Conservation (phyloP, 1,284 basidiomycete genomes). For the Trametes polyzona region DNA sequence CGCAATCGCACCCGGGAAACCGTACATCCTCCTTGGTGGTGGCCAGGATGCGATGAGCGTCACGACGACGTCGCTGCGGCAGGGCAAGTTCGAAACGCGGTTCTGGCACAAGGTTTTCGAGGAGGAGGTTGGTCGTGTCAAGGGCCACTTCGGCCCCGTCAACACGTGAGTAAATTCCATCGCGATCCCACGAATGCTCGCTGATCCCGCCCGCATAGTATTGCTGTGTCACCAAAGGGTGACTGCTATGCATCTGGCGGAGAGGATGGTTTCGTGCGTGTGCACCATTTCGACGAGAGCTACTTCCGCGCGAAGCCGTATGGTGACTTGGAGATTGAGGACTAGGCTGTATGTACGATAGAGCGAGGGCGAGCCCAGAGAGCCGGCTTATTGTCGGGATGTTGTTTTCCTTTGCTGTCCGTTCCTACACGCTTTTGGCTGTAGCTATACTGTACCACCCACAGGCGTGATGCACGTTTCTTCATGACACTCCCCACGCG, state of each 20-base stretch:
- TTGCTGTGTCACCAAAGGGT: conserved; percentile 92
- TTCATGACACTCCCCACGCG: conserved; percentile 6
- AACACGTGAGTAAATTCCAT: conserved; percentile 77
- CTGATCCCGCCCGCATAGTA: conserved; percentile 46
- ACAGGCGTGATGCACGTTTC: conserved; percentile 19
- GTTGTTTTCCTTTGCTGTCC: conserved; percentile 7
- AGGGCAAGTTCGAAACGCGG: conserved; percentile 97
- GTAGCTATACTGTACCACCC: conserved; percentile 24
- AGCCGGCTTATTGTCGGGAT: conserved; percentile 17
- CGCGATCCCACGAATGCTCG: neutral
- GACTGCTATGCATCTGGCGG: conserved; percentile 92
- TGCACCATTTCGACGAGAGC: conserved; percentile 91
- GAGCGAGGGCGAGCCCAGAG: neutral
- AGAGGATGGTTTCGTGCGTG: conserved; percentile 94
- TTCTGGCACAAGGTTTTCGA: conserved; percentile 99
- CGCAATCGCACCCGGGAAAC: conserved; percentile 81
- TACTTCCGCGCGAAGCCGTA: conserved; percentile 91
- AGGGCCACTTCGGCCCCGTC: conserved; percentile 96
- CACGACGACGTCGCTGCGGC: conserved; percentile 90
- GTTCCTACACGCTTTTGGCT: conserved; percentile 12
- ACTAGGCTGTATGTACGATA: conserved; percentile 33
- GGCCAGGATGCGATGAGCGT: conserved; percentile 99
- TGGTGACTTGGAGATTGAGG: conserved; percentile 83
- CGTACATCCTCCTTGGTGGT: conserved; percentile 92
- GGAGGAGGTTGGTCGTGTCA: conserved; percentile 97